phyloP scores from a whole-genome alignment of 345 rosid genomes.

The Camelina neglecta region DNA sequence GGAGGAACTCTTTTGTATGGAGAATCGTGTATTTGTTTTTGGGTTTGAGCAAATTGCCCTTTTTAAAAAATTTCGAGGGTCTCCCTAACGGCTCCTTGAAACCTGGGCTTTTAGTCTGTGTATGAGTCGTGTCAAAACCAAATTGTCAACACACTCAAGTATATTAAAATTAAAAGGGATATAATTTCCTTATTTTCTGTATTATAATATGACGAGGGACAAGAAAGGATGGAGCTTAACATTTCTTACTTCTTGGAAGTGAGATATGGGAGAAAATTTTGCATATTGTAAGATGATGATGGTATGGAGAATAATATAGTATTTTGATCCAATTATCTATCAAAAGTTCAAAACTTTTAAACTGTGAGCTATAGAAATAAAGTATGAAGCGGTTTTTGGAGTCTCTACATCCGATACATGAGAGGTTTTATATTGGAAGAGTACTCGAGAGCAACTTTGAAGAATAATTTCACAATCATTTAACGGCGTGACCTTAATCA shows the following conservation, averaged over 20 bases:
- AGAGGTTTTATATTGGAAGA: too few relatives aligned
- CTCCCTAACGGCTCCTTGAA: conserved; percentile 19
- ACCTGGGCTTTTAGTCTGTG: neutral
- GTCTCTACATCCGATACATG: too few relatives aligned
- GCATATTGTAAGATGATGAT: conserved; percentile 2
- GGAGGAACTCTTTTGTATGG: neutral
- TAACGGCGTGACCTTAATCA: too few relatives aligned
- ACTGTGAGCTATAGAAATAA: too few relatives aligned
- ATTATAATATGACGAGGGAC: neutral
- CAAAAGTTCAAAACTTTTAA: neutral
- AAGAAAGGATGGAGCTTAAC: conserved; percentile 7
- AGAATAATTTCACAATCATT: too few relatives aligned
- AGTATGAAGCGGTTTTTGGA: too few relatives aligned
- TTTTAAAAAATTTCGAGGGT: conserved; percentile 3
- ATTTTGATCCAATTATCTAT: neutral
- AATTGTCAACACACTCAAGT: too few relatives aligned
- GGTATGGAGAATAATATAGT: neutral
- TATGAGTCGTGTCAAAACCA: too few relatives aligned
- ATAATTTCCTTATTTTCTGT: neutral
- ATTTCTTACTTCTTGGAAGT: neutral
- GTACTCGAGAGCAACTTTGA: too few relatives aligned
- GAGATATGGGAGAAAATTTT: neutral
- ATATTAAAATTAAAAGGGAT: neutral
- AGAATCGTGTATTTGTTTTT: conserved; percentile 1
- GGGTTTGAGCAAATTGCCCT: conserved; percentile 1